Conservation (phyloP, 202 grass and related monocot species). For the Digitaria exilis region DNA sequence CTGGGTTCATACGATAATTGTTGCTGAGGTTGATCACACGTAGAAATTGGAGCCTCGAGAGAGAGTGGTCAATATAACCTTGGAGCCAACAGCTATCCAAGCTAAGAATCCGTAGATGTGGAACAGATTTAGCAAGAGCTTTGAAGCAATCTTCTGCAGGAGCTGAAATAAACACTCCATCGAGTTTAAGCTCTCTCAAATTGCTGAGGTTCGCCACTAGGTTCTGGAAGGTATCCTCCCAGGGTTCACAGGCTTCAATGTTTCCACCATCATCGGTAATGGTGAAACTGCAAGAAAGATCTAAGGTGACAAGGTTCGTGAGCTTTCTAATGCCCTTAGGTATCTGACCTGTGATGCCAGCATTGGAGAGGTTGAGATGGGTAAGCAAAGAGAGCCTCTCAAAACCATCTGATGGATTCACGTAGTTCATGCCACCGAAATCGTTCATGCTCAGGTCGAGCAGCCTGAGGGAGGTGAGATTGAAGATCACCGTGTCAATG, state of each 20-base stretch:
- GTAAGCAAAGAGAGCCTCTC: constrained; percentile 13
- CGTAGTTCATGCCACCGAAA: not conserved
- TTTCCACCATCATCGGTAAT: no score
- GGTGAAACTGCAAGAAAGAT: constrained; percentile 28
- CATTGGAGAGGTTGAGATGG: constrained; percentile 45
- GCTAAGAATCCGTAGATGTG: constrained; percentile 45
- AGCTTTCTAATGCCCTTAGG: constrained; percentile 45
- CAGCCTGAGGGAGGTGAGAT: constrained; percentile 20
- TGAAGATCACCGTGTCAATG: constrained; percentile 16
- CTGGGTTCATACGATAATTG: not conserved
- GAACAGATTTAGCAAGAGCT: not conserved
- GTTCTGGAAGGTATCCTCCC: not conserved
- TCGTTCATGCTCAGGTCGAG: constrained; percentile 37
- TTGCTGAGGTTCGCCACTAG: constrained; percentile 34
- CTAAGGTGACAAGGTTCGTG: constrained; percentile 33
- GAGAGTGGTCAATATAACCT: constrained; percentile 19
- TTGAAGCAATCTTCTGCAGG: not conserved
- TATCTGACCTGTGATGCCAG: not conserved
- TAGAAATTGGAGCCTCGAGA: constrained; percentile 23
- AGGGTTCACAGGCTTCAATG: fast-evolving
- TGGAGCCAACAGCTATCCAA: not conserved
- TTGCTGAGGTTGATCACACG: constrained; percentile 3
- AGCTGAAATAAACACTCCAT: not conserved
- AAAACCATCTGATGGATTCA: not conserved
- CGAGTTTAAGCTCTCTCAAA: constrained; percentile 46